Evolutionary conservation across 345 rosid species (phyloP).

Genomic region (Schrenkiella parvula): DNA sequence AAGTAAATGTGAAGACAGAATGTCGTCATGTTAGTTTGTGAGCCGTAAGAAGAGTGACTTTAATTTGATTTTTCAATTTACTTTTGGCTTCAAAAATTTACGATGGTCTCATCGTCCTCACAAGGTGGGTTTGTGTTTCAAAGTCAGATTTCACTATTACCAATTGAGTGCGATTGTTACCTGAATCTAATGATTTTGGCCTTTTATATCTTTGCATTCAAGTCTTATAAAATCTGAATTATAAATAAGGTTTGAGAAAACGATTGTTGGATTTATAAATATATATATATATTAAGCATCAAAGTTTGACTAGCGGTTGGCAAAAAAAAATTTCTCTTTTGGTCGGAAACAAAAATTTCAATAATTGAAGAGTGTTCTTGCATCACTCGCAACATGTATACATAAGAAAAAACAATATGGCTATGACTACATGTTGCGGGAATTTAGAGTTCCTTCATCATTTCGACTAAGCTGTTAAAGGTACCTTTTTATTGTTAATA

Average conservation of each 20-base stretch:
- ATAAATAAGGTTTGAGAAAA: neutral
- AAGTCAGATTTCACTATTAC: neutral
- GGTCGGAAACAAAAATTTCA: too few species aligned
- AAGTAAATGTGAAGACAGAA: constrained; percentile 32
- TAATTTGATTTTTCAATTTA: neutral
- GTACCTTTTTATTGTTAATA: too few species aligned
- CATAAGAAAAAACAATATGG: neutral
- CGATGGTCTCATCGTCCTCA: constrained; percentile 26
- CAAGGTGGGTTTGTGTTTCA: constrained; percentile 16
- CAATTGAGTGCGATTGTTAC: constrained; percentile 17
- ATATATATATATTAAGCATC: neutral
- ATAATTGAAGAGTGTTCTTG: neutral
- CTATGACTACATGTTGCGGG: too few species aligned
- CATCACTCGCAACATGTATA: neutral
- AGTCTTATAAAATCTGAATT: neutral
- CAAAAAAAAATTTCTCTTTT: too few species aligned
- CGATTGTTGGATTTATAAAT: neutral
- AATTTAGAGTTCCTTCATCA: too few species aligned
- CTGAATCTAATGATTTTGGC: neutral
- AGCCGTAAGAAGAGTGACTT: constrained; percentile 6
- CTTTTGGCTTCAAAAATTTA: neutral
- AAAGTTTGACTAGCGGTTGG: neutral
- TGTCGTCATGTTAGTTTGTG: constrained; percentile 25
- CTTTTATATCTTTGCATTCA: neutral
- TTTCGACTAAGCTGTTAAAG: too few species aligned